Evolutionary conservation across 2,329 filamentous ascomycete genomes (phyloP).

Genomic region (Colletotrichum agaves): DNA sequence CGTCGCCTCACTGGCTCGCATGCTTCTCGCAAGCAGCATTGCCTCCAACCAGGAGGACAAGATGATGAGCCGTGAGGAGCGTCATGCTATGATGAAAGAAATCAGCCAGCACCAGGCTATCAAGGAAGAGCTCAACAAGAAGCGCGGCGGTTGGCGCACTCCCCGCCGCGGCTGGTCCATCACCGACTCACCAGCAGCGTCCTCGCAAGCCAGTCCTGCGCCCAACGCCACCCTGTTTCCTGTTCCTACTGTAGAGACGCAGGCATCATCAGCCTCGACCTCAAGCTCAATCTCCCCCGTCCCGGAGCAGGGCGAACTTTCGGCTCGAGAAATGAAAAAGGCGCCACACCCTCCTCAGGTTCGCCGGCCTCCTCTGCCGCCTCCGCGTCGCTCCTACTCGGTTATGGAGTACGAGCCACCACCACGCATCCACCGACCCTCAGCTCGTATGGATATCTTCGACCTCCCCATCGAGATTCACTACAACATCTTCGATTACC

Average conservation of each 20-base stretch:
- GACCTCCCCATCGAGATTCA: constrained; percentile 70
- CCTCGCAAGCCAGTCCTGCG: constrained; percentile 35
- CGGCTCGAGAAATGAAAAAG: constrained; percentile 28
- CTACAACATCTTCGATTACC: constrained; percentile 68
- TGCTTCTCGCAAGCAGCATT: constrained; percentile 38
- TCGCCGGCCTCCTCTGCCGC: constrained; percentile 51
- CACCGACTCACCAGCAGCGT: constrained; percentile 51
- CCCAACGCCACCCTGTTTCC: constrained; percentile 11
- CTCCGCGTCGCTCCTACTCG: constrained; percentile 67
- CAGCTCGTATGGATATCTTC: constrained; percentile 57
- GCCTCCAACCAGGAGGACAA: constrained; percentile 38
- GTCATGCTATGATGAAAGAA: constrained; percentile 51
- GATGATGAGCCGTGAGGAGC: constrained; percentile 54
- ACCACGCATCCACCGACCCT: constrained; percentile 59
- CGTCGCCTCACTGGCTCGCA: constrained; percentile 37
- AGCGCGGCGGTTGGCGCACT: constrained; percentile 49
- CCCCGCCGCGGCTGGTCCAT: constrained; percentile 60
- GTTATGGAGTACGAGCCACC: constrained; percentile 69
- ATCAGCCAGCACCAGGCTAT: constrained; percentile 49
- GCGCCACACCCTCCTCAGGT: constrained; percentile 35
- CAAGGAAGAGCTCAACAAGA: constrained; percentile 51
- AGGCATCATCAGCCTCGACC: not conserved
- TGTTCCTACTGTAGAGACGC: constrained; percentile 16
- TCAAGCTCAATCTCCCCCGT: constrained; percentile 27
- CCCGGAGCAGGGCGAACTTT: constrained; percentile 40